Percentiles rank a stretch among this genome's conserved stretches.
Evolutionary conservation across 2,329 filamentous ascomycete genomes (phyloP).

Genomic region (Cryphonectria nitschkei): DNA sequence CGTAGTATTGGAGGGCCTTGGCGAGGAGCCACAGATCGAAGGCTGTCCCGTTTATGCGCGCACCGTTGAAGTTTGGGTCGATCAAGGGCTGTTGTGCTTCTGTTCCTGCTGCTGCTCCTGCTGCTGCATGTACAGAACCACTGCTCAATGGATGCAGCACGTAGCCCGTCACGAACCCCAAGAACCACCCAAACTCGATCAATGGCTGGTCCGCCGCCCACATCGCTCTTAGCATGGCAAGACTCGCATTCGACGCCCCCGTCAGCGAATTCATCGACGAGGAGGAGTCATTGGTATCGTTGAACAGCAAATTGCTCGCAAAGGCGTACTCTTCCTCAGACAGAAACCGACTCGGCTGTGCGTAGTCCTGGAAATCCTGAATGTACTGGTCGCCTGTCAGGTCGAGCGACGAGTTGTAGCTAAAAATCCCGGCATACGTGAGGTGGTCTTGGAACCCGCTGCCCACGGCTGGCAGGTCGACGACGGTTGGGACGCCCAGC

Average conservation of each 20-base stretch:
- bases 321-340: conserved; percentile 5
- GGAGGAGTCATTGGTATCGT: background rate
- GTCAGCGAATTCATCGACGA: background rate
- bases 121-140: conserved; percentile 9
- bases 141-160: conserved; percentile 18
- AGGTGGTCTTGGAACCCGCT: conserved; percentile 15
- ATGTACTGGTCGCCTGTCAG: conserved; percentile 6
- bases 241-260: background rate
- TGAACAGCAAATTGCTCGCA: background rate
- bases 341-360: conserved; percentile 1
- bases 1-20: conserved; percentile 12
- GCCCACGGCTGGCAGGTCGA: conserved; percentile 5
- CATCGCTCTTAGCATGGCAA: conserved; percentile 6
- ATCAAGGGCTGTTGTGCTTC: background rate
- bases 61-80: conserved; percentile 11
- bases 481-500: background rate
- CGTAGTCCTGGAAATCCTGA: conserved; percentile 9
- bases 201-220: conserved; percentile 2
- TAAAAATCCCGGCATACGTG: conserved; percentile 4
- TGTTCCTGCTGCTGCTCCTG: background rate
- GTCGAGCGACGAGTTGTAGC: conserved; percentile 6
- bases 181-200: conserved; percentile 7
- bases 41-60: conserved; percentile 6
- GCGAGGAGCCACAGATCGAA: conserved; percentile 10
- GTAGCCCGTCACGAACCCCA: conserved; percentile 6